These are phyloP conservation scores for Dipteronia dyeriana DNA, from an alignment of 345 rosid species.

Conservation along the genomic window DNA sequence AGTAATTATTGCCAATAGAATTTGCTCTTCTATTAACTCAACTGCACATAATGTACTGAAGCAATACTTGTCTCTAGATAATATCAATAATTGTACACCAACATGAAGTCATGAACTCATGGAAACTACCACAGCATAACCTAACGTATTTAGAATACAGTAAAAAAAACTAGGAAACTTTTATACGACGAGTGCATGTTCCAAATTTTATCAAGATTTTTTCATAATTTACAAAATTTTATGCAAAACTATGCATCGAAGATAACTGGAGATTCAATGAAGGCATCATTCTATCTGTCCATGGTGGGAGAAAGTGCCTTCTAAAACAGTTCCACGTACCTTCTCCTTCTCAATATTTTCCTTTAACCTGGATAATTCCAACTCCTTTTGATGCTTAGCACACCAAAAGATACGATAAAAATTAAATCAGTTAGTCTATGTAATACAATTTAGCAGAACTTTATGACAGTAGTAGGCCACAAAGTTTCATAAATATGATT, in stretches of 20 bases:
- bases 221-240: not conserved
- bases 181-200: not conserved
- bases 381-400: conserved; percentile 76
- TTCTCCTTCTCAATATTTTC: conserved; percentile 86
- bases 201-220: not conserved
- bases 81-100: not conserved
- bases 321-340: conserved; percentile 40
- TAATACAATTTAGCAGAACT: conserved; percentile 5
- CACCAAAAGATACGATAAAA: conserved; percentile 24
- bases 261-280: not conserved
- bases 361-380: conserved; percentile 73
- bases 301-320: not conserved
- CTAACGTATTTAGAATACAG: not conserved
- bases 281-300: not conserved
- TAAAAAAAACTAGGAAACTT: not conserved
- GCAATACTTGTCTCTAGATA: not conserved
- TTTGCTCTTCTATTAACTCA: not conserved
- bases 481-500: conserved; percentile 28
- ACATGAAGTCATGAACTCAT: not conserved
- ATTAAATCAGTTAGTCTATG: conserved; percentile 5
- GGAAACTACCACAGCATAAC: conserved; percentile 5
- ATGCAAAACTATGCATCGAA: not conserved
- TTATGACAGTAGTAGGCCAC: conserved; percentile 10
- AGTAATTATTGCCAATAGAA: not conserved
- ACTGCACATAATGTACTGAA: not conserved